A percentile compares a stretch with the other conserved stretches of the same genome.
These are phyloP conservation scores for Pterocarpus macrocarpus DNA, from an alignment of 306 rosid genomes.

Conservation along the genomic window DNA sequence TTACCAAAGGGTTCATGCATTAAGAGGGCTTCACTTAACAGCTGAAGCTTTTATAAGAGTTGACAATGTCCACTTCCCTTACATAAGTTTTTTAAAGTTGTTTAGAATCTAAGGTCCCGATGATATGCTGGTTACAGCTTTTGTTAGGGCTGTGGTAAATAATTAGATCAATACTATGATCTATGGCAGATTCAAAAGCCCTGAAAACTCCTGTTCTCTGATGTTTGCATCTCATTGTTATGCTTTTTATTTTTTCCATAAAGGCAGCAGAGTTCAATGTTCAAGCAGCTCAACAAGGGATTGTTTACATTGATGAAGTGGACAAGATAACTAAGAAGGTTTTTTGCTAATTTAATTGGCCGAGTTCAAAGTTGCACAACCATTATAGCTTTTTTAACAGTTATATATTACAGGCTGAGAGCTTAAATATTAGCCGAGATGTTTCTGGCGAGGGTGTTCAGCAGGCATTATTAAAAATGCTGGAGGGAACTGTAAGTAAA, in stretches of 20 bases:
- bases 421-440: slow-evolving; percentile 88
- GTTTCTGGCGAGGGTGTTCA: slow-evolving; percentile 98
- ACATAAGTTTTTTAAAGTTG: not conserved
- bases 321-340: slow-evolving; percentile 98
- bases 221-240: not conserved
- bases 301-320: slow-evolving; percentile 92
- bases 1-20: not conserved
- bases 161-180: not conserved
- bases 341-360: slow-evolving; percentile 32
- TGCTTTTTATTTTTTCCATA: slow-evolving; percentile 38
- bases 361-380: slow-evolving; percentile 2
- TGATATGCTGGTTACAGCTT: not conserved
- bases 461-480: slow-evolving; percentile 91
- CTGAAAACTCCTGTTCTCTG: not conserved
- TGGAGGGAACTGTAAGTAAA: slow-evolving; percentile 89
- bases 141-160: not conserved
- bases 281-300: slow-evolving; percentile 97
- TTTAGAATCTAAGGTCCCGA: not conserved
- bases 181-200: not conserved
- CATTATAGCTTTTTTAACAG: slow-evolving; percentile 18
- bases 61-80: not conserved
- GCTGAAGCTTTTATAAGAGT: not conserved
- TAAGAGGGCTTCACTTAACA: not conserved
- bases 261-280: slow-evolving; percentile 93
- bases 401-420: slow-evolving; percentile 75